These are phyloP conservation scores for Onygenales sp. DNA, from an alignment of 2,329 filamentous ascomycete species.

Conservation along the genomic window DNA sequence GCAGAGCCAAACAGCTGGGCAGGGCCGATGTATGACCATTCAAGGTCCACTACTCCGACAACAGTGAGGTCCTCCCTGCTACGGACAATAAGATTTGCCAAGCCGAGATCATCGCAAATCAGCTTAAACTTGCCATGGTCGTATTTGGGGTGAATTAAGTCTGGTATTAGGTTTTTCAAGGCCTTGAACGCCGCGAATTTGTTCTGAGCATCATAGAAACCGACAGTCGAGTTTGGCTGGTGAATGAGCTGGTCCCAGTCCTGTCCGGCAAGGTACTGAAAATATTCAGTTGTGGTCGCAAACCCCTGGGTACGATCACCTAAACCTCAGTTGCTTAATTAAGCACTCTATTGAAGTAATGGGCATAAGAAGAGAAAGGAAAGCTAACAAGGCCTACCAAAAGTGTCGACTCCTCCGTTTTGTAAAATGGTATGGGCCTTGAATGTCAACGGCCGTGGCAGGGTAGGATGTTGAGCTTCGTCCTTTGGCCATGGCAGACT, in stretches of 20 bases:
- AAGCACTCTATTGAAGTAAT: conserved; percentile 7
- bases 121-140: conserved; percentile 26
- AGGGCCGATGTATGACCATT: conserved; percentile 30
- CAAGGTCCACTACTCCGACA: conserved; percentile 26
- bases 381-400: conserved; percentile 14
- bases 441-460: conserved; percentile 22
- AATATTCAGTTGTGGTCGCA: conserved; percentile 23
- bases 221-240: conserved; percentile 24
- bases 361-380: conserved; percentile 3
- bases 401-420: conserved; percentile 22
- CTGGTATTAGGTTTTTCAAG: conserved; percentile 18
- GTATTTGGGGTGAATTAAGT: conserved; percentile 17
- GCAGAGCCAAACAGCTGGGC: conserved; percentile 28
- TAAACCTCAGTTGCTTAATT: conserved; percentile 12
- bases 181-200: conserved; percentile 22
- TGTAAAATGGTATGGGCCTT: conserved; percentile 24
- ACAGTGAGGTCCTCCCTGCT: conserved; percentile 25
- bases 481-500: conserved; percentile 16
- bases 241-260: conserved; percentile 26
- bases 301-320: conserved; percentile 19
- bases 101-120: conserved; percentile 29
- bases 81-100: conserved; percentile 29
- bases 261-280: conserved; percentile 22
- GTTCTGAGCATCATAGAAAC: conserved; percentile 17
- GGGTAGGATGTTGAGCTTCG: conserved; percentile 9